Conservation (phyloP, 2,329 filamentous ascomycete species). For the Sporothrix protearum region DNA sequence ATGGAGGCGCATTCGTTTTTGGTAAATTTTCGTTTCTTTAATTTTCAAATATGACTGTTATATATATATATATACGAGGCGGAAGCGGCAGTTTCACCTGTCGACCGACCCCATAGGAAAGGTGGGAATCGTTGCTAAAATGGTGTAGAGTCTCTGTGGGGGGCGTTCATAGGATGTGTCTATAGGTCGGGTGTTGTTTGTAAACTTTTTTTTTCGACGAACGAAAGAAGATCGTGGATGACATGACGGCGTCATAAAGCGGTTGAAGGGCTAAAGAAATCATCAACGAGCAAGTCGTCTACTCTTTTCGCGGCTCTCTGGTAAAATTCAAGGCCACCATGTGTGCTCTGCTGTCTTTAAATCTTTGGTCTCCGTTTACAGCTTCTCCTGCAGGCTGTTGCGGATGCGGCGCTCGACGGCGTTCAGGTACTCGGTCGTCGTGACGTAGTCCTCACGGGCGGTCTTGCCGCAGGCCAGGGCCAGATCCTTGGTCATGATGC, state of each 20-base stretch:
- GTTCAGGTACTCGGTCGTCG: slow-evolving; percentile 84
- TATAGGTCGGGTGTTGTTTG: not conserved
- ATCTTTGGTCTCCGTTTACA: slow-evolving; percentile 44
- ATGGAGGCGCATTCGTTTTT: not conserved
- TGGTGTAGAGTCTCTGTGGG: not conserved
- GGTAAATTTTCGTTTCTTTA: slow-evolving; percentile 3
- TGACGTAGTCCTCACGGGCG: slow-evolving; percentile 79
- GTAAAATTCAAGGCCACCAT: not conserved
- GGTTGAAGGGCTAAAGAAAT: not conserved
- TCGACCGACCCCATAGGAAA: not conserved
- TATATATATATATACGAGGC: slow-evolving; percentile 8
- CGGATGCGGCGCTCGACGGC: slow-evolving; percentile 90
- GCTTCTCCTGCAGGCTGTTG: slow-evolving; percentile 71
- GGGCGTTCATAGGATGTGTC: slow-evolving; percentile 7
- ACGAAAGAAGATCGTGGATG: not conserved
- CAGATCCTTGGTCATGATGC: slow-evolving; percentile 98
- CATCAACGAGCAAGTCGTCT: not conserved
- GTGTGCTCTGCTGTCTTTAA: not conserved
- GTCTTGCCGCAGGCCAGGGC: slow-evolving; percentile 92
- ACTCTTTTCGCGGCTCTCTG: not conserved
- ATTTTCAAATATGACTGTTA: slow-evolving; percentile 5
- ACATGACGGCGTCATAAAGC: slow-evolving; percentile 3
- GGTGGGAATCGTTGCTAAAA: slow-evolving; percentile 1
- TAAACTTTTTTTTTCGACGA: not conserved
- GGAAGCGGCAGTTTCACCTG: not conserved